Percentiles rank a stretch among this genome's conserved stretches.
Evolutionary conservation across 345 rosid species (phyloP).

Genomic region (Citrus cavaleriei): DNA sequence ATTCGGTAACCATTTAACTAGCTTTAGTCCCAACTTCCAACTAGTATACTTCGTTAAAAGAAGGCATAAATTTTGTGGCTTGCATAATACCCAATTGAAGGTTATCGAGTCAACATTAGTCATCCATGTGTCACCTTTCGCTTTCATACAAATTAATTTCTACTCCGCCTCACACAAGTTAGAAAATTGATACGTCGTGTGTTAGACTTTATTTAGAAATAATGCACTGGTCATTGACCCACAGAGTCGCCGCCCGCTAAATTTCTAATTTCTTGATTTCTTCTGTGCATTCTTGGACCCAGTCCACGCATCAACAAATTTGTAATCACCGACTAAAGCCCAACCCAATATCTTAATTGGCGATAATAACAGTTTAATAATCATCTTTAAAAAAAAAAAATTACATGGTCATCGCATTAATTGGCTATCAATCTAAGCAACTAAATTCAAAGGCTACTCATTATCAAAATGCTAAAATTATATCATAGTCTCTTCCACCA

Average conservation of each 20-base stretch:
- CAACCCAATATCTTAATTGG: not conserved
- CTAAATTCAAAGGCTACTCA: not conserved
- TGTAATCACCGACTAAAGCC: not conserved
- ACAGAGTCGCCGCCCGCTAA: not conserved
- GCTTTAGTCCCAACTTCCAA: no score
- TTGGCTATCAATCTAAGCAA: not conserved
- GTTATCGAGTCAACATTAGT: not conserved
- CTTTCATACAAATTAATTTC: not conserved
- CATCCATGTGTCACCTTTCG: not conserved
- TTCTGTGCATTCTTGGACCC: not conserved
- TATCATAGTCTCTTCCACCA: not conserved
- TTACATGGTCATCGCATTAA: not conserved
- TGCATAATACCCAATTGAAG: not conserved
- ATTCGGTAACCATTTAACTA: no score
- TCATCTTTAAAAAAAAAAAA: no score
- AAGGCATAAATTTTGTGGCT: not conserved
- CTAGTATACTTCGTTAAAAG: not conserved
- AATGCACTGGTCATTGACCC: not conserved
- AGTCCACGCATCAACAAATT: not conserved
- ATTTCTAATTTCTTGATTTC: not conserved
- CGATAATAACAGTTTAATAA: no score
- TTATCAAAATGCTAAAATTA: not conserved
- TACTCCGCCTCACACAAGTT: not conserved
- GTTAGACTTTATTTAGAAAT: not conserved
- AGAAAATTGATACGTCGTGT: no score